phyloP scores from a whole-genome alignment of 352 stramenopile species.

The Globisporangium polare region DNA sequence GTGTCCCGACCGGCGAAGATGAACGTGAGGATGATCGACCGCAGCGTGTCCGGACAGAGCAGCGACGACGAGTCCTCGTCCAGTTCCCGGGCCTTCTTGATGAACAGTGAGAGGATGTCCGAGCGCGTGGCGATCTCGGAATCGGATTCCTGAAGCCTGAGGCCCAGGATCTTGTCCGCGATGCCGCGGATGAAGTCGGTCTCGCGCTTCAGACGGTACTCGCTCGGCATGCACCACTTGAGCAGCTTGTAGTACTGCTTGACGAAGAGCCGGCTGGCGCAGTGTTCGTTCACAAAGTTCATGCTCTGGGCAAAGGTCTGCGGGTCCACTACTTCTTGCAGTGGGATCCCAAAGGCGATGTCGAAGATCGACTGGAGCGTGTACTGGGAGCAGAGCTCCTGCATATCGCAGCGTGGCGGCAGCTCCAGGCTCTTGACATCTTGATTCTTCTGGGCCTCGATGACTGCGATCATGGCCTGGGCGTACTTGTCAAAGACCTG shows the following conservation, averaged over 20 bases:
- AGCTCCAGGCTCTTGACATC: not conserved
- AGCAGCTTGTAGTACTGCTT: constrained; percentile 66
- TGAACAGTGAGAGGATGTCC: constrained; percentile 55
- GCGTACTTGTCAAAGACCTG: constrained; percentile 48
- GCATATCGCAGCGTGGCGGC: constrained; percentile 38
- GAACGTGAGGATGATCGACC: constrained; percentile 73
- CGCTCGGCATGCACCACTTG: constrained; percentile 56
- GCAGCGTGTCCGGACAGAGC: constrained; percentile 33
- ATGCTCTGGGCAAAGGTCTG: constrained; percentile 42
- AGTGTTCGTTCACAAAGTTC: constrained; percentile 52
- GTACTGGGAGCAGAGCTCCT: constrained; percentile 44
- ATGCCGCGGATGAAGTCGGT: constrained; percentile 29
- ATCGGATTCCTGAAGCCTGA: constrained; percentile 29
- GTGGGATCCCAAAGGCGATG: constrained; percentile 45
- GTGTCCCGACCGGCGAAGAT: constrained; percentile 86
- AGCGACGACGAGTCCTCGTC: constrained; percentile 18
- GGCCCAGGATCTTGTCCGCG: constrained; percentile 42
- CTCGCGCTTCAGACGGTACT: constrained; percentile 31
- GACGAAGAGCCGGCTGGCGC: constrained; percentile 48
- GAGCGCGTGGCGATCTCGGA: constrained; percentile 26
- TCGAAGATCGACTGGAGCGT: constrained; percentile 57
- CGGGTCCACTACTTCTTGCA: constrained; percentile 28
- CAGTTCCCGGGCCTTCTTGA: constrained; percentile 46
- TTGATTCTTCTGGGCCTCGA: constrained; percentile 3
- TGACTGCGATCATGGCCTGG: constrained; percentile 15